phyloP scores from a whole-genome alignment of 73 alveolate genomes.

The Stentor coeruleus region DNA sequence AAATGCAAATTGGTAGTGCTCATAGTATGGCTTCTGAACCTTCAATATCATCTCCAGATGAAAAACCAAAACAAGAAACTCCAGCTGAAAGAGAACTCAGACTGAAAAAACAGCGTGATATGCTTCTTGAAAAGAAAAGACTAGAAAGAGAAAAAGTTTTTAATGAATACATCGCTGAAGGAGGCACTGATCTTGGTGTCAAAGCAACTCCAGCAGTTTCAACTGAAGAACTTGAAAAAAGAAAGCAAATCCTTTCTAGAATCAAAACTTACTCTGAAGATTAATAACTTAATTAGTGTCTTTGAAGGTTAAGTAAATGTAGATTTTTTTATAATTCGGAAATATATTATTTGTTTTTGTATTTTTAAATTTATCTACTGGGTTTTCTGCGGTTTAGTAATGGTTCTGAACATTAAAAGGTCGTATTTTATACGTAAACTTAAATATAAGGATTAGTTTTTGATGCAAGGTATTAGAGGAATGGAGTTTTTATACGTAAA shows the following conservation, averaged over 20 bases:
- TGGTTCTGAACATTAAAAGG: too few species aligned
- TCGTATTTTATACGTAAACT: too few species aligned
- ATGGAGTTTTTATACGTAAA: too few species aligned
- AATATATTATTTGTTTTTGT: too few species aligned
- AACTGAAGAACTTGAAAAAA: not conserved
- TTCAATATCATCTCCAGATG: not conserved
- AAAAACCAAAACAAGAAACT: constrained; percentile 10
- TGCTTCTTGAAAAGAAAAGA: constrained; percentile 13
- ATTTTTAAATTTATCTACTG: too few species aligned
- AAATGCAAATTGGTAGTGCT: not conserved
- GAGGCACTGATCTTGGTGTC: constrained; percentile 3
- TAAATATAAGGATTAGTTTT: too few species aligned
- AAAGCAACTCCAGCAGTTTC: not conserved
- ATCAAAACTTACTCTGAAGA: not conserved
- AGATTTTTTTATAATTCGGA: too few species aligned
- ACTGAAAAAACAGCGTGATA: constrained; percentile 28
- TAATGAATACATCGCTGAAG: not conserved
- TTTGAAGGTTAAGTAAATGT: too few species aligned
- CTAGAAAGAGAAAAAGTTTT: constrained; percentile 24
- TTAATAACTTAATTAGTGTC: too few species aligned
- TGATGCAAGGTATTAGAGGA: too few species aligned
- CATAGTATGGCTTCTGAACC: not conserved
- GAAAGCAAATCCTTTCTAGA: not conserved
- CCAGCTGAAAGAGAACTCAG: constrained; percentile 19
- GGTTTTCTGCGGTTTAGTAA: too few species aligned